These are phyloP conservation scores for Capillidium rhysosporum DNA, from an alignment of 371 early-diverging fungal species.

Conservation along the genomic window DNA sequence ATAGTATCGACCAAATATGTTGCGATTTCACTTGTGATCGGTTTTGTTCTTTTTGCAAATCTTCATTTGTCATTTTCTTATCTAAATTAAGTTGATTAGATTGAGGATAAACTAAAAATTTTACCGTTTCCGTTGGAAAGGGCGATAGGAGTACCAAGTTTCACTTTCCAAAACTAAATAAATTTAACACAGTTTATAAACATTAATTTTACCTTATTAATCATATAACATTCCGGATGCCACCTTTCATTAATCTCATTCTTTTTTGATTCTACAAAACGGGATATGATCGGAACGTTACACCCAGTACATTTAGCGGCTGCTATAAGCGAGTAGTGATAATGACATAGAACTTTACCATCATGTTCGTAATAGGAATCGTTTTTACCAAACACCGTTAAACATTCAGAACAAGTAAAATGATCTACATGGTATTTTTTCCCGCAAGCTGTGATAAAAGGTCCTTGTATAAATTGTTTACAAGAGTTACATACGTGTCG, in stretches of 20 bases:
- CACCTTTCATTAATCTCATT: conserved; percentile 58
- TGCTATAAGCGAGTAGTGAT: conserved; percentile 66
- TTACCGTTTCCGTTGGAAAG: conserved; percentile 4
- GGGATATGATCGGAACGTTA: conserved; percentile 72
- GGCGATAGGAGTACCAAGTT: conserved; percentile 16
- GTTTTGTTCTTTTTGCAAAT: conserved; percentile 28
- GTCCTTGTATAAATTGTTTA: conserved; percentile 67
- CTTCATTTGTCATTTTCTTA: conserved; percentile 17
- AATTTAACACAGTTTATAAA: not conserved
- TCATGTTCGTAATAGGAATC: conserved; percentile 88
- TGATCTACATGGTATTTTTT: conserved; percentile 90
- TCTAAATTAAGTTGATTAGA: not conserved
- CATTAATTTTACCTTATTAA: conserved; percentile 45
- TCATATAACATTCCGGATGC: conserved; percentile 98
- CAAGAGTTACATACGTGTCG: conserved; percentile 78
- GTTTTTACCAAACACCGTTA: conserved; percentile 78
- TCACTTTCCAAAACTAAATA: conserved; percentile 61
- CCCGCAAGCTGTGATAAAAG: conserved; percentile 79
- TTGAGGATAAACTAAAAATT: not conserved
- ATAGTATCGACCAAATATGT: conserved; percentile 78
- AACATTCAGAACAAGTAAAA: conserved; percentile 84
- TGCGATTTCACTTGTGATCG: conserved; percentile 70
- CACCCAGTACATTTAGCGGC: conserved; percentile 89
- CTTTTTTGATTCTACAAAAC: conserved; percentile 74
- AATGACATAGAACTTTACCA: conserved; percentile 67